phyloP scores from a whole-genome alignment of 2,329 filamentous ascomycete genomes.

The Septoria linicola region DNA sequence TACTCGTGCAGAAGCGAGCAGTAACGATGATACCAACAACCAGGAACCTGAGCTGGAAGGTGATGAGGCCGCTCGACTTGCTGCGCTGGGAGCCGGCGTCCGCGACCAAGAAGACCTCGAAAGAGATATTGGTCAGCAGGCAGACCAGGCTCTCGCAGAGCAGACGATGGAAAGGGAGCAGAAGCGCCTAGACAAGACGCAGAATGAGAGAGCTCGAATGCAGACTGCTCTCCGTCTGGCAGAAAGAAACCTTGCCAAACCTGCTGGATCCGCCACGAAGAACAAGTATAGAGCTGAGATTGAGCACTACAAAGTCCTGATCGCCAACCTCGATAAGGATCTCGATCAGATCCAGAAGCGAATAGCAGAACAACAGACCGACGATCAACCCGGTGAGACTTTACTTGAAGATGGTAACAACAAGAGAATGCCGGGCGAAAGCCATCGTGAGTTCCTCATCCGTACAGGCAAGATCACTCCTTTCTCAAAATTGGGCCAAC shows the following conservation, averaged over 20 bases:
- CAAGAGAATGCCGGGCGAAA: conserved; percentile 72
- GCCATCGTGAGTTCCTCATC: conserved; percentile 83
- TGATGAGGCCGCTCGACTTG: conserved; percentile 44
- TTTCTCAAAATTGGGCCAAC: conserved; percentile 74
- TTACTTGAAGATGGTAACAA: conserved; percentile 51
- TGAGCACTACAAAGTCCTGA: conserved; percentile 62
- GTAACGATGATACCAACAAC: background rate
- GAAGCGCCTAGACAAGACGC: conserved; percentile 60
- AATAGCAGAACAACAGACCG: conserved; percentile 61
- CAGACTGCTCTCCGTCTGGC: conserved; percentile 63
- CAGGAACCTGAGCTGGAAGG: conserved; percentile 11
- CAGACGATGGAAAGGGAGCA: conserved; percentile 64
- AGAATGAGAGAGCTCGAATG: conserved; percentile 56
- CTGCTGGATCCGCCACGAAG: conserved; percentile 55
- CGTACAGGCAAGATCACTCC: conserved; percentile 97
- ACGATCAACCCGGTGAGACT: conserved; percentile 43
- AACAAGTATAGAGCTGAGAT: conserved; percentile 65
- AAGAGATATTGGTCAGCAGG: conserved; percentile 72
- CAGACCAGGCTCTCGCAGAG: conserved; percentile 59
- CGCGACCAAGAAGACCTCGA: conserved; percentile 89
- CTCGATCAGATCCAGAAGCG: conserved; percentile 76
- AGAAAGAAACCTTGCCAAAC: conserved; percentile 56
- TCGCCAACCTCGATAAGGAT: conserved; percentile 67
- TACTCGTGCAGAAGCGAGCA: too few species aligned
- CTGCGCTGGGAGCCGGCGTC: conserved; percentile 48